Evolutionary conservation across 352 stramenopile species (phyloP), one percentile per base, ranked within the genome.

Genomic region (Phytopythium cucurbitacearum): DNA sequence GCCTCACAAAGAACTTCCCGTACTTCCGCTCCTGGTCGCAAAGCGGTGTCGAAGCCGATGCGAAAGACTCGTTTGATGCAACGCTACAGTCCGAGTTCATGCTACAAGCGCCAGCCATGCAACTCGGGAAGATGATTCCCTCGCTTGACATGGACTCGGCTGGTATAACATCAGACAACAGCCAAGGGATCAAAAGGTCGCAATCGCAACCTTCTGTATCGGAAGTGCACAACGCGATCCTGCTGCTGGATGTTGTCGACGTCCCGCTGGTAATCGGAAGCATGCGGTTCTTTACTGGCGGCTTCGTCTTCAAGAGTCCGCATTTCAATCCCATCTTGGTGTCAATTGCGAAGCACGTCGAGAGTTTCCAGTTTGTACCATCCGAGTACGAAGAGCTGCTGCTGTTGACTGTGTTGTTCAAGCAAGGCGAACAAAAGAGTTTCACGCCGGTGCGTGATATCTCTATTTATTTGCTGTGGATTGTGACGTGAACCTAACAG

Each of bases 1-100:
- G 72, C n/a, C 59, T 84, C 16, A 91, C 81, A 0, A 65, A 73
- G 16, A 53, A 60, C 32, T 90, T 91, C 46, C 56, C 77, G 5
- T 78, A 80, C 57, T 80, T 90, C 43, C 72, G 73, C 3, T 82
- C 79, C 10, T 91, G 81, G 81, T 58, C 81, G 44, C 69, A 85
- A 41, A 35, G 45, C 1, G 74, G 77, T 0, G 44, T 64, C 7
- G 79, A 91, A 56, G 67, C 68, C 4, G 62, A 78, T 4, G 69
- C 65, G 43, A 71, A 78, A 35, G 59, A 64, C 3, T 56, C 65
- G 7, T 42, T 85, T 8, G 60, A 84, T 12, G 48, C 57, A 3
- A 67, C 65, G 1, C 59, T 91, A 3, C 67, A 73, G 43, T 91
- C 81, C 0, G 75, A 86, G 8, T 89, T 87, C 43, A 90, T 89